Percentiles rank a stretch among this genome's conserved stretches.
phyloP scores from a whole-genome alignment of 2,329 filamentous ascomycete species.

The Sporothrix sp. region DNA sequence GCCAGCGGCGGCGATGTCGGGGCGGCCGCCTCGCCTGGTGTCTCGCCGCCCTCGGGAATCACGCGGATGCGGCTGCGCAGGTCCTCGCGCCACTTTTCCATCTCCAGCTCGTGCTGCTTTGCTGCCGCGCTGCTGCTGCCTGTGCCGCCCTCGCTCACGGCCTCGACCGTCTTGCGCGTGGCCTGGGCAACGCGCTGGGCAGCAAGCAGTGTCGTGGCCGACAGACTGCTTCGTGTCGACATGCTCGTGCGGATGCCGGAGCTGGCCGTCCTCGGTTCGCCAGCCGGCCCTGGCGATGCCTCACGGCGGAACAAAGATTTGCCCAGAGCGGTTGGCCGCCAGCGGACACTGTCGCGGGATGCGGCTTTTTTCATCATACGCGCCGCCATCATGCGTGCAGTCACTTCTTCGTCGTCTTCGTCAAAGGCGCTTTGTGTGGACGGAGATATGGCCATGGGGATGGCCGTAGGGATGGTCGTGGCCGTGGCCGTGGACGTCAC shows the following conservation, averaged over 20 bases:
- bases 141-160: neutral
- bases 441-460: neutral
- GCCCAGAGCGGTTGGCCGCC: constrained; percentile 6
- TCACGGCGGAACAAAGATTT: constrained; percentile 8
- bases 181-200: constrained; percentile 14
- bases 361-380: constrained; percentile 5
- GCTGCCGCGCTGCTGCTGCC: constrained; percentile 12
- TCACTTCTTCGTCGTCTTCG: constrained; percentile 9
- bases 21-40: neutral
- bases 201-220: constrained; percentile 7
- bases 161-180: constrained; percentile 12
- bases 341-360: constrained; percentile 1
- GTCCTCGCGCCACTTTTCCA: constrained; percentile 27
- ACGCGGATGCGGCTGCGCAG: constrained; percentile 30
- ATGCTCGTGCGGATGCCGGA: neutral
- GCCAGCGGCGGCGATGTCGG: neutral
- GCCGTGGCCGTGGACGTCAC: too few species aligned
- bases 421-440: constrained; percentile 17
- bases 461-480: neutral
- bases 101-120: constrained; percentile 22
- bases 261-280: neutral
- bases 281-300: neutral
- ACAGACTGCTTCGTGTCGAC: constrained; percentile 1
- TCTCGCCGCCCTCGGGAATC: constrained; percentile 21
- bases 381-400: neutral